phyloP scores from a whole-genome alignment of 2,329 filamentous ascomycete genomes.

The Penicillium palitans region DNA sequence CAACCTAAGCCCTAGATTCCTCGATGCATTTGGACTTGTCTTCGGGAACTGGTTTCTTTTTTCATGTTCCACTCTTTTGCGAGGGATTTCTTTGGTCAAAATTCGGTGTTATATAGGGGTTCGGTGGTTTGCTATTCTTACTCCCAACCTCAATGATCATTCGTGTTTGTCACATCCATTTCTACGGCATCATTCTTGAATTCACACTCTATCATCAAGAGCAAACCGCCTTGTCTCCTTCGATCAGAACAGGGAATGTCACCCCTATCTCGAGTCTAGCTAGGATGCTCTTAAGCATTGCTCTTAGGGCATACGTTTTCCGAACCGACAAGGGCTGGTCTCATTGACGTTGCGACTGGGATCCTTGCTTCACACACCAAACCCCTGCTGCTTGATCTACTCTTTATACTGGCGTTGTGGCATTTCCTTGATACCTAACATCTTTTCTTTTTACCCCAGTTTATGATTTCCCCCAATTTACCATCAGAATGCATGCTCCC shows the following conservation, averaged over 20 bases:
- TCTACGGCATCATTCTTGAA: conserved; percentile 4
- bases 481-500: background rate
- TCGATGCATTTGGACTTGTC: conserved; percentile 12
- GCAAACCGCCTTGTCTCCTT: background rate
- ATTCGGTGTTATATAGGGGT: background rate
- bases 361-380: conserved; percentile 18
- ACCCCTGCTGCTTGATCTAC: conserved; percentile 21
- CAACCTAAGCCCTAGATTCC: conserved; percentile 9
- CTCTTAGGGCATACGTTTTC: background rate
- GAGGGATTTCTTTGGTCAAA: conserved; percentile 1
- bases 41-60: conserved; percentile 6
- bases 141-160: conserved; percentile 9
- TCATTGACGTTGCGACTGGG: conserved; percentile 13
- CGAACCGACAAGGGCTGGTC: conserved; percentile 1
- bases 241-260: background rate
- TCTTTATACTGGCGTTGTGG: conserved; percentile 18
- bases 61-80: conserved; percentile 12
- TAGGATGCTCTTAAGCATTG: background rate
- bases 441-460: conserved; percentile 5
- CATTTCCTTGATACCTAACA: conserved; percentile 24
- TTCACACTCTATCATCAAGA: background rate
- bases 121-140: conserved; percentile 4
- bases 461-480: background rate
- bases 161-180: conserved; percentile 9
- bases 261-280: background rate